phyloP scores from a whole-genome alignment of 23 red algal genomes.

The Gracilariopsis chorda region DNA sequence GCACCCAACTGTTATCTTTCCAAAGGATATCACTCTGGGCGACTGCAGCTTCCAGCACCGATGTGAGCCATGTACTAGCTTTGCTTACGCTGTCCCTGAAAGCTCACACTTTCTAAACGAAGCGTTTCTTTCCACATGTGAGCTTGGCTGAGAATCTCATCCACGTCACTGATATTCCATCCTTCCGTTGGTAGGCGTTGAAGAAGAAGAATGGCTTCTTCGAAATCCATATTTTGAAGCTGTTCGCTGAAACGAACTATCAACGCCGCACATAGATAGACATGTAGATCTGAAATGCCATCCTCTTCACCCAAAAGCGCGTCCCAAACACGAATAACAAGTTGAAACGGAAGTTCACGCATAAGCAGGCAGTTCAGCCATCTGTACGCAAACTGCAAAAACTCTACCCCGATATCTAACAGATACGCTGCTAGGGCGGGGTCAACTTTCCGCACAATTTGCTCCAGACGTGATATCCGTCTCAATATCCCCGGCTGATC shows the following conservation, averaged over 20 bases:
- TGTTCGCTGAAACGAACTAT: constrained; percentile 57
- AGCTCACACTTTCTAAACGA: not conserved
- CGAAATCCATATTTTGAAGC: constrained; percentile 72
- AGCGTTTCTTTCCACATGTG: constrained; percentile 62
- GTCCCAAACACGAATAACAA: constrained; percentile 91
- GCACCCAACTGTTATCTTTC: too few species aligned
- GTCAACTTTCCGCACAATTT: constrained; percentile 66
- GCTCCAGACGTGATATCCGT: constrained; percentile 54
- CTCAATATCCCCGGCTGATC: constrained; percentile 90
- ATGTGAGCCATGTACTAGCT: too few species aligned
- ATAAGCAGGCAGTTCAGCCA: constrained; percentile 97
- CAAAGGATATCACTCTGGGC: too few species aligned
- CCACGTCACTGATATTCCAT: constrained; percentile 73
- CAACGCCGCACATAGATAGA: constrained; percentile 88
- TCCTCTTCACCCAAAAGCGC: constrained; percentile 69
- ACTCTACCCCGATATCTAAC: constrained; percentile 34
- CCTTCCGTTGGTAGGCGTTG: constrained; percentile 75
- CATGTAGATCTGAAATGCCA: constrained; percentile 75
- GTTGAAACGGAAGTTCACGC: constrained; percentile 85
- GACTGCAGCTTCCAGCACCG: too few species aligned
- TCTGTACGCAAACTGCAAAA: constrained; percentile 90
- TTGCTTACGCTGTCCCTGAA: too few species aligned
- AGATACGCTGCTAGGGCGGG: constrained; percentile 61
- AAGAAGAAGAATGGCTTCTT: constrained; percentile 83
- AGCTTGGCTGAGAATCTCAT: constrained; percentile 75